Evolutionary conservation across 2,329 filamentous ascomycete genomes (phyloP).

Genomic region (Sphaceloma murrayae): DNA sequence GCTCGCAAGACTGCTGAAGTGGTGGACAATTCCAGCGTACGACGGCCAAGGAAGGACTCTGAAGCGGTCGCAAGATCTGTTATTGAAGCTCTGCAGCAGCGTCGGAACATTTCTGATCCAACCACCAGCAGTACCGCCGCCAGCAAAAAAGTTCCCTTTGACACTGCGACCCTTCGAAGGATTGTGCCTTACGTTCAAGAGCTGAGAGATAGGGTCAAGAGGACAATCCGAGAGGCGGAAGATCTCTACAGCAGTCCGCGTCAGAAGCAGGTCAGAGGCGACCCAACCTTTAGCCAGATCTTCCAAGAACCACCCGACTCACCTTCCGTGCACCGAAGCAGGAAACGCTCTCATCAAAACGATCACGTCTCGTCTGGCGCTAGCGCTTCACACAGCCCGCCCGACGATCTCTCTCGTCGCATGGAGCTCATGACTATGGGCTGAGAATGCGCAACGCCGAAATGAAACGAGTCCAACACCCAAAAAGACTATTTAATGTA

Average conservation of each 20-base stretch:
- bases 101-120: constrained; percentile 24
- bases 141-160: constrained; percentile 53
- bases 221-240: constrained; percentile 39
- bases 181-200: constrained; percentile 47
- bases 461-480: constrained; percentile 9
- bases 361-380: constrained; percentile 17
- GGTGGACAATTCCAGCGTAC: constrained; percentile 11
- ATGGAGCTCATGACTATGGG: constrained; percentile 24
- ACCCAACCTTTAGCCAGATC: constrained; percentile 30
- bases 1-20: background rate
- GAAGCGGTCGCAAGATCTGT: constrained; percentile 53
- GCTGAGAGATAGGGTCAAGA: constrained; percentile 41
- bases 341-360: constrained; percentile 15
- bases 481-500: constrained; percentile 13
- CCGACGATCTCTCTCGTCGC: constrained; percentile 21
- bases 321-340: constrained; percentile 16
- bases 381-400: constrained; percentile 19
- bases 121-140: constrained; percentile 22
- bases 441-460: constrained; percentile 18
- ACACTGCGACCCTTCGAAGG: constrained; percentile 53
- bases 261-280: constrained; percentile 20
- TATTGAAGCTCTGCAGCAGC: constrained; percentile 48
- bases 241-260: constrained; percentile 38
- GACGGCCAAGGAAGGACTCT: constrained; percentile 45
- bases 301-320: constrained; percentile 24